A percentile compares a stretch with the other conserved stretches of the same genome.
Evolutionary conservation across 345 rosid species (phyloP).

Genomic region (Populus alba): DNA sequence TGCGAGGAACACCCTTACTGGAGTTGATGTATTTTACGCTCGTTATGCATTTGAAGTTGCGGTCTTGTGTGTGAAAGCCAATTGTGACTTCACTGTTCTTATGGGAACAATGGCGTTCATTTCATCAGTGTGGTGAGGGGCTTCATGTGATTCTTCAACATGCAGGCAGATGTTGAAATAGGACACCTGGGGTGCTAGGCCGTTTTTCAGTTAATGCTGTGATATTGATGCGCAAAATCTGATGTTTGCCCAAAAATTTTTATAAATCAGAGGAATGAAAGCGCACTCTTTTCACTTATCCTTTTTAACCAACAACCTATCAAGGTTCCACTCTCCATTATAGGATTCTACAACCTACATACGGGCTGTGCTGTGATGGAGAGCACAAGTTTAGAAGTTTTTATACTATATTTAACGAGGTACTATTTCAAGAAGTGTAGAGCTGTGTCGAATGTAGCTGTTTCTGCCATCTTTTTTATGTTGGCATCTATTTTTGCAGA

Average conservation of each 20-base stretch:
- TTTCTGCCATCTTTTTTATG: not conserved
- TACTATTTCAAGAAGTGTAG: too few species aligned
- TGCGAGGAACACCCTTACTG: not conserved
- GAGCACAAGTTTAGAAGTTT: not conserved
- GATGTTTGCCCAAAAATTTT: not conserved
- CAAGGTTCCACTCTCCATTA: not conserved
- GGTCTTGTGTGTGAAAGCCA: not conserved
- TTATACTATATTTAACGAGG: too few species aligned
- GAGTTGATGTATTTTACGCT: not conserved
- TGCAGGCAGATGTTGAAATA: not conserved
- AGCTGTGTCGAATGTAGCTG: not conserved
- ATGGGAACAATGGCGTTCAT: not conserved
- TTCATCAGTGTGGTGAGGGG: not conserved
- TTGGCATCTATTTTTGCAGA: not conserved
- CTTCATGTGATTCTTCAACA: not conserved
- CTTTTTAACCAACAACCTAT: not conserved
- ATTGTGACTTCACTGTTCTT: not conserved
- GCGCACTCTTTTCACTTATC: not conserved
- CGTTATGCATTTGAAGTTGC: not conserved
- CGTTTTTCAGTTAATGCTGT: not conserved
- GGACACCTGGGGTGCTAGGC: not conserved
- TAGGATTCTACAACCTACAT: not conserved
- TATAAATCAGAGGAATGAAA: not conserved
- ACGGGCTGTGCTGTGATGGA: not conserved
- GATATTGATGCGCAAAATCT: not conserved